Base-by-base conservation (phyloP, 2,329 filamentous ascomycete genomes). In the Alternaria metachromatica region DNA sequence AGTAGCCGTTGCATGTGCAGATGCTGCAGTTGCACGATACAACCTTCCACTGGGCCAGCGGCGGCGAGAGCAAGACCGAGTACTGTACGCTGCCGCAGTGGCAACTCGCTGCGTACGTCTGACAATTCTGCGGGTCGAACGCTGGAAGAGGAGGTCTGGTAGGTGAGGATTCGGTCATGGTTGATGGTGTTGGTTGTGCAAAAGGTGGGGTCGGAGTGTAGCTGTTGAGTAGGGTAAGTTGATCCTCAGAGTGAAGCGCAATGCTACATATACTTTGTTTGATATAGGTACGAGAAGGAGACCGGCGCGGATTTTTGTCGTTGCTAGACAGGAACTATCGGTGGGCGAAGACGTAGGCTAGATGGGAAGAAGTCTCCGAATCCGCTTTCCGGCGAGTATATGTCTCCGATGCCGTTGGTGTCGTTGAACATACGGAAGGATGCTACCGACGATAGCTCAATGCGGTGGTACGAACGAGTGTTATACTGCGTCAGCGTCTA, bases 81-180 rank as follows among this genome's bases (percentile, higher is more conserved):
- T 85, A 84, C 66, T 81, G 78, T 67, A 88, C 81, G 59, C 81
- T 81, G 51, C 85, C 85, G 75, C 86, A 88, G 73, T 87, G 86
- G 68, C 85, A 87, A 53, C 50, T 60, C 25, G 59, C 82, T 82
- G 7, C 79, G 83, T 56, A 60, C 4, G 51, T 41, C 28, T 63
- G 37, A 25, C 37, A 54, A 18, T 49, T 54, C 8, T 53, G 37
- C 18, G 55, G 55, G 33, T 54, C 23, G 13, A 54, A 53, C 10
- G 11, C 28, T 4, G 25, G 43, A n/a, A 59, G 13, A 23, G 43
- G 8, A 6, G 49, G 55, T 12, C 44, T 54, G 15, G 55, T 59
- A 45, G 37, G 21, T 23, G n/a, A 30, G 28, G 23, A 25, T 21
- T 26, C n/a, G 33, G 33, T 55, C 50, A 55, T 63, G 26, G 37